phyloP scores from a whole-genome alignment of 2,329 filamentous ascomycete species.

The Diaporthe citrichinensis region DNA sequence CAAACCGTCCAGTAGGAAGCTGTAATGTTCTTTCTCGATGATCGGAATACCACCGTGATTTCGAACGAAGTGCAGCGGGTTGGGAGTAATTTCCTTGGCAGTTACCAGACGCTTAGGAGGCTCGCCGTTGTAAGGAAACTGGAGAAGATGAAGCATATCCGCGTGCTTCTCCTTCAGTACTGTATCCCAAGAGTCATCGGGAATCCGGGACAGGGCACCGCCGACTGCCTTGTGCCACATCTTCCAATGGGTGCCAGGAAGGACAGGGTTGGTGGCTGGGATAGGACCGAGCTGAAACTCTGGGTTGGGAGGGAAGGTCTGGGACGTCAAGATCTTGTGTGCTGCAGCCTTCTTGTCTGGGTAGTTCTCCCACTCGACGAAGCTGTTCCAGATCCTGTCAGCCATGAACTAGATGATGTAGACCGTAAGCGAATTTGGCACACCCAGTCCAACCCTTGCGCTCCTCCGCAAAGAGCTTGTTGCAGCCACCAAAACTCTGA shows the following conservation, averaged over 20 bases:
- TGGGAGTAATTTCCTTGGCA: background rate
- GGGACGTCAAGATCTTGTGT: constrained; percentile 7
- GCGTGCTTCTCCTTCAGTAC: constrained; percentile 8
- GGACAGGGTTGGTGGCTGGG: constrained; percentile 15
- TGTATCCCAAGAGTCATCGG: background rate
- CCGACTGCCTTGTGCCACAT: constrained; percentile 18
- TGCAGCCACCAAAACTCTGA: background rate
- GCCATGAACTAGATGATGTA: background rate
- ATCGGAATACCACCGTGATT: constrained; percentile 9
- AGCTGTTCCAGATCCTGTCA: background rate
- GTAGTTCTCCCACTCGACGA: constrained; percentile 9
- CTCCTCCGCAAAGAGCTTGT: constrained; percentile 16
- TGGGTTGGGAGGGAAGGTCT: constrained; percentile 2
- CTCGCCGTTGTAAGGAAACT: constrained; percentile 10
- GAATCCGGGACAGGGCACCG: background rate
- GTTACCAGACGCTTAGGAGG: constrained; percentile 11
- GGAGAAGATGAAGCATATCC: background rate
- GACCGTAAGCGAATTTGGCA: background rate
- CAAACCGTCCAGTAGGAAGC: background rate
- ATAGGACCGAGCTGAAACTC: constrained; percentile 13
- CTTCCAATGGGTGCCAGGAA: constrained; percentile 11
- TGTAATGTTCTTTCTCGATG: constrained; percentile 13
- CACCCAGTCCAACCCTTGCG: background rate
- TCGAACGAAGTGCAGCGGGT: background rate
- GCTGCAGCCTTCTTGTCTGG: constrained; percentile 8